Base-by-base conservation (phyloP, 345 rosid genomes). In the Citrus reticulata region DNA sequence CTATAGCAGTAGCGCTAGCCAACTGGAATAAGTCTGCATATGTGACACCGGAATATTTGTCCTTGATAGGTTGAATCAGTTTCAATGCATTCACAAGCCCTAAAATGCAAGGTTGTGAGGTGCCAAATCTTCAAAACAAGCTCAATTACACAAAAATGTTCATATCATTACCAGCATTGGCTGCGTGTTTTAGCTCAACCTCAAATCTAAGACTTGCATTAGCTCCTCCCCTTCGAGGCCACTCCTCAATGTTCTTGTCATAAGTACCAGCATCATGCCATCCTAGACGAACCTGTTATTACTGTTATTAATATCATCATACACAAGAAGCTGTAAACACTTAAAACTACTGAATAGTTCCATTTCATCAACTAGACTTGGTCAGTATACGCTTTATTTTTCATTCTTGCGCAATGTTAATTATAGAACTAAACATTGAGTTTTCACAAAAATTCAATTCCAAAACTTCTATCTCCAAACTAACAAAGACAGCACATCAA, bases 251-350 rank as follows among this genome's bases (percentile, higher is more conserved):
- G 89, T 87, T 90, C 86, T 92, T 95, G 89, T 93, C 90, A 70
- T 92, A 95, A 16, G 99, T 95, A 63, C 99, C 99, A 2, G 99
- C 91, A 82, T 93, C 99, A 69, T 95, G 99, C 99, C 98, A 93
- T 62, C 98, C 99, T 61, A 93, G 70, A 59, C 98, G 98, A 42
- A 95, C 97, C 99, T 95, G 77, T 51, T 40, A 64, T 29, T 20
- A 46, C 99, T 95, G 77, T 51, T 40, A 64, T 29, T 20, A 46
- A 46, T 46, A 46, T 46, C 51, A 68, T 24, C 14, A 69, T 19
- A 29, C 30, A 59, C 46, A 25, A 30, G 10, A 71, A 70, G 10
- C 17, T 7, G 32, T 70, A 70, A 16, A 46, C 58, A 7, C 35
- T 9, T 32, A 58, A 55, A 55, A 27, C 30, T 39, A 34, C 34